Evolutionary conservation across 2,329 filamentous ascomycete species (phyloP).

Genomic region (Neofusicoccum cordaticola): DNA sequence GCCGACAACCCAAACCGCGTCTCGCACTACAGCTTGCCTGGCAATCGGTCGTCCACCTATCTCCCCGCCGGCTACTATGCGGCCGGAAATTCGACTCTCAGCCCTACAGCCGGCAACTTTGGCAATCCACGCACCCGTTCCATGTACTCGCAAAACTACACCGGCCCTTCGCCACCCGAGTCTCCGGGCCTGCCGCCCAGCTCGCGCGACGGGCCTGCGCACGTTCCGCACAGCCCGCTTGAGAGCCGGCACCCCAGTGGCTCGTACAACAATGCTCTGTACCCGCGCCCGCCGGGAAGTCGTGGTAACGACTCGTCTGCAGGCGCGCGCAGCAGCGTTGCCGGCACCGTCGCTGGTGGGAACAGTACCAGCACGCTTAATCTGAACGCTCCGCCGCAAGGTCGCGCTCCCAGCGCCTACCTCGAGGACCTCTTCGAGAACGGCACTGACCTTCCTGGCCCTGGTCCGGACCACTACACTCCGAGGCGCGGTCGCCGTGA

Average conservation of each 20-base stretch:
- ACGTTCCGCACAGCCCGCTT: constrained; percentile 10
- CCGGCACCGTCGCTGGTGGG: constrained; percentile 17
- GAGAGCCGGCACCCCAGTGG: background rate
- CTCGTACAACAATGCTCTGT: background rate
- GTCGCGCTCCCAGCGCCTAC: constrained; percentile 81
- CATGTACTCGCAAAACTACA: constrained; percentile 8
- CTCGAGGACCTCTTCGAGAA: constrained; percentile 86
- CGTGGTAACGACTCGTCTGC: constrained; percentile 4
- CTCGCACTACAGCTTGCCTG: constrained; percentile 13
- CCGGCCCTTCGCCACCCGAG: constrained; percentile 8
- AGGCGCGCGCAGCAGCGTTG: constrained; percentile 36
- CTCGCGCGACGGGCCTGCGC: constrained; percentile 8
- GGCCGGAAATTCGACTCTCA: constrained; percentile 48
- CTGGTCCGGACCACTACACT: constrained; percentile 2
- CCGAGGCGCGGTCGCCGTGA: constrained; percentile 3
- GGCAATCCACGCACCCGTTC: constrained; percentile 12
- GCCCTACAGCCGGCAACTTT: background rate
- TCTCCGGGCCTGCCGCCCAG: constrained; percentile 10
- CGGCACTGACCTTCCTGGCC: constrained; percentile 45
- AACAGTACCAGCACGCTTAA: constrained; percentile 63
- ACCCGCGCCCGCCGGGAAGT: background rate
- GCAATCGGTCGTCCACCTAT: constrained; percentile 70
- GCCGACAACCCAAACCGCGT: constrained; percentile 45
- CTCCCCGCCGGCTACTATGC: constrained; percentile 91
- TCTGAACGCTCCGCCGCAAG: constrained; percentile 58